Conservation (phyloP, 2,329 filamentous ascomycete species). For the Ceratocystiopsis sp. region DNA sequence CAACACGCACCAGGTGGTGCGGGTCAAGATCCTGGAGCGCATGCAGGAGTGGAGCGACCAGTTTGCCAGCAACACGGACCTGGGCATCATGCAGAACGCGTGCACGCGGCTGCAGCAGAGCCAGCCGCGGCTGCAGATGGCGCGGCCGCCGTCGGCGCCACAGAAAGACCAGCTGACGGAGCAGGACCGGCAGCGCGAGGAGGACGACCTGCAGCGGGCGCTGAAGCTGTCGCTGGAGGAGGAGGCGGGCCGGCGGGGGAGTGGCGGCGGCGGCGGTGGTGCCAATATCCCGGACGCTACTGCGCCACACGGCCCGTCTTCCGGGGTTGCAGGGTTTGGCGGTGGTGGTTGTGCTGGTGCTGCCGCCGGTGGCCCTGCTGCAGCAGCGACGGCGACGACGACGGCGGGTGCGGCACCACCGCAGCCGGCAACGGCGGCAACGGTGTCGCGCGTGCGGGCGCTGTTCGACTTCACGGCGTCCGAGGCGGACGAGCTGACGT, state of each 20-base stretch:
- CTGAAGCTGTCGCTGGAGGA: constrained; percentile 86
- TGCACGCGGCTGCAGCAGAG: constrained; percentile 68
- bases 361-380: constrained; percentile 25
- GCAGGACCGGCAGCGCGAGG: constrained; percentile 80
- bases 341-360: constrained; percentile 23
- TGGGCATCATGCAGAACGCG: constrained; percentile 95
- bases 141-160: constrained; percentile 56
- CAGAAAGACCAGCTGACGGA: constrained; percentile 86
- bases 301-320: constrained; percentile 4
- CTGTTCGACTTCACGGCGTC: constrained; percentile 91
- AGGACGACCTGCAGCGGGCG: constrained; percentile 94
- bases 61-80: constrained; percentile 75
- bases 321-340: constrained; percentile 21
- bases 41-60: constrained; percentile 96
- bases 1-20: constrained; percentile 92
- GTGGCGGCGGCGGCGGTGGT: constrained; percentile 17
- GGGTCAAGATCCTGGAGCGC: constrained; percentile 88
- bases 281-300: constrained; percentile 5
- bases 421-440: constrained; percentile 84
- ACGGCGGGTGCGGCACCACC: neutral
- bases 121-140: constrained; percentile 75
- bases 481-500: constrained; percentile 86
- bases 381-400: neutral
- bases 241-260: constrained; percentile 43
- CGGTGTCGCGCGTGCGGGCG: constrained; percentile 83